Percentiles rank a stretch among this genome's conserved stretches.
Evolutionary conservation across 1,284 basidiomycete genomes (phyloP).

Genomic region (Ceratobasidium sp.): DNA sequence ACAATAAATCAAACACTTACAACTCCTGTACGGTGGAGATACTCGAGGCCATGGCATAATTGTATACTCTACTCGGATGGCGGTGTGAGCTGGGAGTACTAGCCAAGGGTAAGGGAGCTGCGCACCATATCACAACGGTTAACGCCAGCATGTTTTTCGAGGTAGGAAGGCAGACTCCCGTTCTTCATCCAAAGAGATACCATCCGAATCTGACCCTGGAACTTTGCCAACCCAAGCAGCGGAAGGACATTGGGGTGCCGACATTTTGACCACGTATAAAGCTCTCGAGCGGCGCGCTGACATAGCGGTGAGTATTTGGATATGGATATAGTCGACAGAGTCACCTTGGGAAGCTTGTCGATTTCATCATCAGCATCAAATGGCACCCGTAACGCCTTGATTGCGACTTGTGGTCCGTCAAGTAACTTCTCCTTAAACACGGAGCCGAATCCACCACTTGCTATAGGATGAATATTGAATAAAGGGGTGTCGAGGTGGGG

Average conservation of each 20-base stretch:
- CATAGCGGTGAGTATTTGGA: background rate
- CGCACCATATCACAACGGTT: conserved; percentile 18
- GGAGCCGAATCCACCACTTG: conserved; percentile 14
- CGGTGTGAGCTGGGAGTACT: background rate
- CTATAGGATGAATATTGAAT: background rate
- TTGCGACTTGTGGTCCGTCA: conserved; percentile 8
- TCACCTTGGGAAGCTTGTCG: conserved; percentile 4
- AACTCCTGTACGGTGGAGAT: conserved; percentile 1
- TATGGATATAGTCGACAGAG: background rate
- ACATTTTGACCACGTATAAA: conserved; percentile 24
- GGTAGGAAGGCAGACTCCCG: background rate
- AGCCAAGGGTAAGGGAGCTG: too few species aligned
- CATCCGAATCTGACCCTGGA: conserved; percentile 13
- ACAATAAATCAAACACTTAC: background rate
- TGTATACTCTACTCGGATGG: background rate
- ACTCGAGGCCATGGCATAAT: background rate
- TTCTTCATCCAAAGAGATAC: background rate
- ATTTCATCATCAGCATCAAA: background rate
- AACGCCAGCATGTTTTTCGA: background rate
- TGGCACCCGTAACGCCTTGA: conserved; percentile 16
- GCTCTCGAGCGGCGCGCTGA: conserved; percentile 7
- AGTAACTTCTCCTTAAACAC: background rate
- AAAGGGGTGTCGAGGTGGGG: background rate
- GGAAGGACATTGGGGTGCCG: conserved; percentile 16
- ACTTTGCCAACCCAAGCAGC: conserved; percentile 13